A percentile compares a stretch with the other conserved stretches of the same genome.
phyloP scores from a whole-genome alignment of 495 filamentous ascomycete species.

The Tuber calosporum region DNA sequence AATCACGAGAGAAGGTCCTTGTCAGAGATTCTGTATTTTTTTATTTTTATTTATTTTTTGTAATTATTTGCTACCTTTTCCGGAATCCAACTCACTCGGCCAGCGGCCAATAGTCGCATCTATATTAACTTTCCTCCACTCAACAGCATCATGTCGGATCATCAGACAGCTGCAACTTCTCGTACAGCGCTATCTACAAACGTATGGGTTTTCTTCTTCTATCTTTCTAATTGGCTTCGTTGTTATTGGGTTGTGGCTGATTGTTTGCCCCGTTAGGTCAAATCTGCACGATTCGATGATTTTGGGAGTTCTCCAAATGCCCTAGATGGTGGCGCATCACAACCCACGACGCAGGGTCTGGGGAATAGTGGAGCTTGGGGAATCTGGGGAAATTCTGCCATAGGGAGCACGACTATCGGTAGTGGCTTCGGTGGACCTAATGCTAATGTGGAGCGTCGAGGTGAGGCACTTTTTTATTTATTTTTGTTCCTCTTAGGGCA shows the following conservation, averaged over 20 bases:
- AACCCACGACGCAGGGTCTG: constrained; percentile 33
- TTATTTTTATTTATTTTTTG: background rate
- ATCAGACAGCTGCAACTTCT: constrained; percentile 38
- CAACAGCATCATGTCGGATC: constrained; percentile 34
- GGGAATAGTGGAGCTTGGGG: constrained; percentile 31
- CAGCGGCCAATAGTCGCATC: constrained; percentile 4
- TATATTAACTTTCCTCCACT: constrained; percentile 4
- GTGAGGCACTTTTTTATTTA: constrained; percentile 33
- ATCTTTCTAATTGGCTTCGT: constrained; percentile 3
- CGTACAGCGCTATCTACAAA: constrained; percentile 30
- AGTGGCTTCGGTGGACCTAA: constrained; percentile 35
- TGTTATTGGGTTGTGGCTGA: constrained; percentile 23
- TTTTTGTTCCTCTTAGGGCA: constrained; percentile 2
- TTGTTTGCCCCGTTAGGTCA: constrained; percentile 26
- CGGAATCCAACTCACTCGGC: constrained; percentile 14
- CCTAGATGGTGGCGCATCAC: constrained; percentile 35
- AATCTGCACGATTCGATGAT: constrained; percentile 37
- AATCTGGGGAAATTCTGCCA: constrained; percentile 34
- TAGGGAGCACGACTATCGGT: constrained; percentile 27
- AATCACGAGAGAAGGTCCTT: constrained; percentile 14
- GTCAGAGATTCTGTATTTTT: constrained; percentile 5
- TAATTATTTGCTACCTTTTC: constrained; percentile 11
- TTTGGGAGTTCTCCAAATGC: constrained; percentile 35
- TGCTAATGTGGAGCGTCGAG: constrained; percentile 31
- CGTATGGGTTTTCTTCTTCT: constrained; percentile 18